These are phyloP conservation scores for Aureobasidium sp. DNA, from an alignment of 2,329 filamentous ascomycete species.

Conservation along the genomic window DNA sequence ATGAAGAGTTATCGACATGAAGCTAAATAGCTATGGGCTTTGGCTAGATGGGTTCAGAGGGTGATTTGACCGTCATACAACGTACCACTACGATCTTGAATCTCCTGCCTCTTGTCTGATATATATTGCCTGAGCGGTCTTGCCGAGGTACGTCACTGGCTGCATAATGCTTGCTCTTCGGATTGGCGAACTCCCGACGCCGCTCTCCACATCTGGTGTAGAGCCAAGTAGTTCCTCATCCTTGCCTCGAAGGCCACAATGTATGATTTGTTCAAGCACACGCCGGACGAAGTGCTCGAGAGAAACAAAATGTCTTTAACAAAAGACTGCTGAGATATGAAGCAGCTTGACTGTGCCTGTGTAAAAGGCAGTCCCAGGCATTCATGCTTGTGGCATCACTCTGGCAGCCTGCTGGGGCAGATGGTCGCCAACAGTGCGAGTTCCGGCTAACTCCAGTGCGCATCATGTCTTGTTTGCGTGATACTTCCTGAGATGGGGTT, in stretches of 20 bases:
- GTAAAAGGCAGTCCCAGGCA: background rate
- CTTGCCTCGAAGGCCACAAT: background rate
- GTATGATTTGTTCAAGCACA: background rate
- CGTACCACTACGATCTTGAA: conserved; percentile 12
- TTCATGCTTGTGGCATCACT: background rate
- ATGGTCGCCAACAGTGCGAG: background rate
- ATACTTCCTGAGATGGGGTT: conserved; percentile 4
- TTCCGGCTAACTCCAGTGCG: background rate
- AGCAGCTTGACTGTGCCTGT: background rate
- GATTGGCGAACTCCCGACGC: background rate
- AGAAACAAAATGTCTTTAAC: background rate
- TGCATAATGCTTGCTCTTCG: conserved; percentile 2
- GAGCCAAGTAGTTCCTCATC: background rate
- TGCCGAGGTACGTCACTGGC: conserved; percentile 8
- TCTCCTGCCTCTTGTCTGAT: conserved; percentile 1
- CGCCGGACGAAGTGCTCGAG: background rate
- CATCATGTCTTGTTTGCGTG: conserved; percentile 6
- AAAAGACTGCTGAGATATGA: background rate
- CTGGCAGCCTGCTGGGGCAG: background rate
- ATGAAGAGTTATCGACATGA: conserved; percentile 61
- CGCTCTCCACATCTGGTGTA: background rate
- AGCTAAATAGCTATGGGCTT: conserved; percentile 49
- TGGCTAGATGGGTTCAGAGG: conserved; percentile 4
- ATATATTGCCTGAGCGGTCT: conserved; percentile 10
- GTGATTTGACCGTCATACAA: conserved; percentile 10